These are phyloP conservation scores for Backusella sp. DNA, from an alignment of 192 early-diverging fungal genomes.

Conservation along the genomic window DNA sequence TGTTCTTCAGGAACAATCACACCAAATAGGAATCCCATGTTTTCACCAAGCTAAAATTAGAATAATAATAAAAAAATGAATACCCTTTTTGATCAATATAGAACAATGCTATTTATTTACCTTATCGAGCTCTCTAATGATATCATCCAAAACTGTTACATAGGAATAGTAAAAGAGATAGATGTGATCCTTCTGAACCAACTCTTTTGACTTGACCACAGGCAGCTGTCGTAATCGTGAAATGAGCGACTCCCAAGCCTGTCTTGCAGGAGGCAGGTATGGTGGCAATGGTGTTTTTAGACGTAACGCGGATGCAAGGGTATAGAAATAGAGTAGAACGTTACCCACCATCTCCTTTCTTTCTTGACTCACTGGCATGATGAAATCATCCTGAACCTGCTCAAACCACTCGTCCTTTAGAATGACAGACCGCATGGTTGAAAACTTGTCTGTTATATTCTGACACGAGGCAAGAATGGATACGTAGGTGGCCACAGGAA, in stretches of 20 bases:
- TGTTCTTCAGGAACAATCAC: conserved; percentile 30
- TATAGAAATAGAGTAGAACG: conserved; percentile 75
- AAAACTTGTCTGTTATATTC: conserved; percentile 73
- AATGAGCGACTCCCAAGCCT: conserved; percentile 61
- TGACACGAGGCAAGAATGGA: conserved; percentile 68
- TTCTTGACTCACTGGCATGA: conserved; percentile 56
- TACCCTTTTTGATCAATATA: no score
- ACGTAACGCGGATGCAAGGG: conserved; percentile 75
- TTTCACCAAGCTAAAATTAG: conserved; percentile 26
- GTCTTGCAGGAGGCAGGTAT: conserved; percentile 69
- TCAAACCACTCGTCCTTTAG: conserved; percentile 54
- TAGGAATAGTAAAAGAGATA: conserved; percentile 85
- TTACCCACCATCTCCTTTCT: conserved; percentile 69
- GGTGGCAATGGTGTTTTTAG: conserved; percentile 84
- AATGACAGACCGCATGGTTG: conserved; percentile 73
- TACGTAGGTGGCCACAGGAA: conserved; percentile 63
- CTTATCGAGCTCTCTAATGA: conserved; percentile 74
- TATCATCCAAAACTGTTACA: conserved; percentile 72
- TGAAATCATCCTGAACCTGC: conserved; percentile 56
- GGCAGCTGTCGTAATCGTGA: conserved; percentile 59
- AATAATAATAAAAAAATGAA: conserved; percentile 2
- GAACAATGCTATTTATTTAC: conserved; percentile 7
- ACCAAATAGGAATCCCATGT: conserved; percentile 33
- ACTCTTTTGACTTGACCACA: conserved; percentile 41
- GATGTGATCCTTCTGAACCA: conserved; percentile 51